Evolutionary conservation across 1,284 basidiomycete species (phyloP).

Genomic region (Singerocomus inundabilis): DNA sequence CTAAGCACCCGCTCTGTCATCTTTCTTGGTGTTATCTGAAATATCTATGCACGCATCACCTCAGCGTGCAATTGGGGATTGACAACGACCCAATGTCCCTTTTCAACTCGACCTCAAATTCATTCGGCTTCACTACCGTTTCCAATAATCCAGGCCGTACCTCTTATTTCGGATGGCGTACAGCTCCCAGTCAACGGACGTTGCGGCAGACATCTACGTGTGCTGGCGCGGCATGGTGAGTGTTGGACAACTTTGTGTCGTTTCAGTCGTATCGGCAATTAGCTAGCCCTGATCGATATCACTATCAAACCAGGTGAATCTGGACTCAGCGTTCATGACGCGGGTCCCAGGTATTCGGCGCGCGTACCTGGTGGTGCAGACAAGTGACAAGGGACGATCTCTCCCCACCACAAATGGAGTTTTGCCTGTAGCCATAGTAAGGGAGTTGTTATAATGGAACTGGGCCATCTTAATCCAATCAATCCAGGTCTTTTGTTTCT

Average conservation of each 20-base stretch:
- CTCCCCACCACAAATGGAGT: too few relatives aligned
- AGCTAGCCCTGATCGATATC: background rate
- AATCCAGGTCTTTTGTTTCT: too few relatives aligned
- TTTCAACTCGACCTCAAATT: constrained; percentile 32
- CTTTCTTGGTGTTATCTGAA: background rate
- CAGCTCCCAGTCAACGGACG: constrained; percentile 55
- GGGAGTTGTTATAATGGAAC: too few relatives aligned
- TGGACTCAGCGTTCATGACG: constrained; percentile 3
- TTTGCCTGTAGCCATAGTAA: too few relatives aligned
- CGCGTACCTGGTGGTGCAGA: constrained; percentile 3
- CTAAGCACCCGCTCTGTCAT: background rate
- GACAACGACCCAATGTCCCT: constrained; percentile 29
- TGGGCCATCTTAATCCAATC: too few relatives aligned
- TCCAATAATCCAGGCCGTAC: constrained; percentile 42
- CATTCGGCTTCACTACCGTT: constrained; percentile 41
- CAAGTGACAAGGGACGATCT: too few relatives aligned
- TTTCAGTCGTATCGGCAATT: background rate
- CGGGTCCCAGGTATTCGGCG: background rate
- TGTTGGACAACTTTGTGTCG: background rate
- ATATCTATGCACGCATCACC: background rate
- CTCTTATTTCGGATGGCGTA: constrained; percentile 61
- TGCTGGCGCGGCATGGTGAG: constrained; percentile 32
- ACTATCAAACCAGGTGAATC: background rate
- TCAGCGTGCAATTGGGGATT: constrained; percentile 32
- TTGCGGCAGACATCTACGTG: constrained; percentile 47